These are phyloP conservation scores for Ogataea nitratoaversa DNA, from an alignment of 805 yeast species.

Conservation along the genomic window DNA sequence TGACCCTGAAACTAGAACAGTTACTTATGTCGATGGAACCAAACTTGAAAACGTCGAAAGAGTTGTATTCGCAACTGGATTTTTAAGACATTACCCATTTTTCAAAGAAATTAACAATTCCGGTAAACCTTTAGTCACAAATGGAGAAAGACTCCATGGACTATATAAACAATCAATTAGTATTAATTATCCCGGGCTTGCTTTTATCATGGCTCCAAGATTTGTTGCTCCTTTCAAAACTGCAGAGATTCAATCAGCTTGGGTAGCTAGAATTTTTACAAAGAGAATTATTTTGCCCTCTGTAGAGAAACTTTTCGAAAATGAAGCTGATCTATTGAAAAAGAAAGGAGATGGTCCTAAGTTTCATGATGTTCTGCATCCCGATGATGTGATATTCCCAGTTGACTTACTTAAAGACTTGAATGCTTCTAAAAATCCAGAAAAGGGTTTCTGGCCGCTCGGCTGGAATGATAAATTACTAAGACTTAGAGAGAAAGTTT, in stretches of 20 bases:
- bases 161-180: constrained; percentile 59
- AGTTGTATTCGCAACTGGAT: constrained; percentile 70
- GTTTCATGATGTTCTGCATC: constrained; percentile 50
- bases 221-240: too few relatives aligned
- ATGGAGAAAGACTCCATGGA: constrained; percentile 46
- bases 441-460: not conserved
- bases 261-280: constrained; percentile 59
- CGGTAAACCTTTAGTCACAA: constrained; percentile 36
- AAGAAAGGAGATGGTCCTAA: constrained; percentile 41
- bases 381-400: constrained; percentile 52
- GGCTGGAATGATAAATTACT: not conserved
- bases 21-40: constrained; percentile 47
- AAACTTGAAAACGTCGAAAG: constrained; percentile 43
- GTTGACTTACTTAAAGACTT: not conserved
- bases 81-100: constrained; percentile 58
- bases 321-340: constrained; percentile 36
- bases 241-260: constrained; percentile 63
- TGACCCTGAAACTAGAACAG: constrained; percentile 33
- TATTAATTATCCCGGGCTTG: constrained; percentile 58
- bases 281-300: constrained; percentile 52
- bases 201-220: constrained; percentile 59
- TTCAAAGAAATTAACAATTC: constrained; percentile 32
- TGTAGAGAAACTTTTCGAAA: constrained; percentile 39
- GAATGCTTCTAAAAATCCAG: not conserved
- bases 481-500: not conserved